Base-by-base conservation (phyloP, 2,329 filamentous ascomycete genomes). In the Penicillium hesseltinei region DNA sequence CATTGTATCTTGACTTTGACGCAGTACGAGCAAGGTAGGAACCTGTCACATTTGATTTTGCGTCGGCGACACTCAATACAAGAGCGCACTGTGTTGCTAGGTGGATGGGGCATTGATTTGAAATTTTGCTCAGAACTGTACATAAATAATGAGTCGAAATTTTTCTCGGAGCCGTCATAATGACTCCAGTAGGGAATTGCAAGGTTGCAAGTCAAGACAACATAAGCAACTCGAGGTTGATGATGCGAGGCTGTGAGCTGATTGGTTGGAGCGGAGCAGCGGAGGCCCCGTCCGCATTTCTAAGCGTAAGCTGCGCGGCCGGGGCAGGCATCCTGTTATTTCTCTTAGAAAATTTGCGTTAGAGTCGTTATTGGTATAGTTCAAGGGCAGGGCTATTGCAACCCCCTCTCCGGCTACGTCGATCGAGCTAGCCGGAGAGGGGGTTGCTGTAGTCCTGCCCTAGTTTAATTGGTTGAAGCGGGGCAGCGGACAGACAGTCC, bases 1-100 rank as follows among this genome's bases (percentile, higher is more conserved):
- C 75, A 77, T 58, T 71, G 63, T 13, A 67, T 64, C 21, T 65
- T 60, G 2, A 73, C 66, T 57, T 75, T 80, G 36, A 69, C 52
- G 25, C 66, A 67, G 50, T 68, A 66, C n/a, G 59, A 59, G 52
- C 67, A 70, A 15, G 66, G 66, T 5, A 61, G 44, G 13, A 49
- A 59, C 35, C 61, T 60, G 44, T 69, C 62, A 42, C 66, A 68
- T 57, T 62, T 63, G 49, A 70, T 68, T 50, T 68, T 68, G 17
- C 67, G 63, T 4, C 66, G 66, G 10, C 63, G 61, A 44, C 67
- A 69, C 31, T 67, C 66, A 3, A 66, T 27, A 25, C 66, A 68
- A 10, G 66, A 63, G 17, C 61, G 57, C 8, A 57, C 57, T 5
- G 60, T 51, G 2, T 47, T 40, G 10, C 15, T 36, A 9, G 19